These are phyloP conservation scores for Wakefieldia striispora DNA, from an alignment of 768 basidiomycete species.

Conservation along the genomic window DNA sequence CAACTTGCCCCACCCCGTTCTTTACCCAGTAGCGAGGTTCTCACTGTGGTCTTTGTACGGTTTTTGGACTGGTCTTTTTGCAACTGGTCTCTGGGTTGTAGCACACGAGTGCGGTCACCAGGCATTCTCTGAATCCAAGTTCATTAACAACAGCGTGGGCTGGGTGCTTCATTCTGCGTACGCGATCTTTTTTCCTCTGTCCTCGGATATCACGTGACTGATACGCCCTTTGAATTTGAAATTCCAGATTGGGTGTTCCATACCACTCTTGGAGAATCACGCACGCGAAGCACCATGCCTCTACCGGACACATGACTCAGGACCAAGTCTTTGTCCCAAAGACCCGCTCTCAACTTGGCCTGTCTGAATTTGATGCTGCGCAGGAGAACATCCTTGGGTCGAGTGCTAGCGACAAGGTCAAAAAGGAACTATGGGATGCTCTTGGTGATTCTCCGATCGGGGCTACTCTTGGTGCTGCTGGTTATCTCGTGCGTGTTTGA, in stretches of 20 bases:
- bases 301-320: slow-evolving; percentile 88
- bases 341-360: slow-evolving; percentile 71
- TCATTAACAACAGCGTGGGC: slow-evolving; percentile 88
- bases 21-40: slow-evolving; percentile 61
- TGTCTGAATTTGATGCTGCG: slow-evolving; percentile 66
- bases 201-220: slow-evolving; percentile 21
- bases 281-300: slow-evolving; percentile 94
- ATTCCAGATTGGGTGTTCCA: slow-evolving; percentile 80
- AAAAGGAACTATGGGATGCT: slow-evolving; percentile 77
- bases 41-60: slow-evolving; percentile 79
- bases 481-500: slow-evolving; percentile 54
- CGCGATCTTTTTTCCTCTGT: slow-evolving; percentile 26
- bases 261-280: slow-evolving; percentile 97
- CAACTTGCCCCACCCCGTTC: slow-evolving; percentile 54
- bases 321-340: slow-evolving; percentile 95
- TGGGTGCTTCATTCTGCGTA: slow-evolving; percentile 91
- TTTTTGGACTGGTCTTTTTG: slow-evolving; percentile 81
- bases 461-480: slow-evolving; percentile 48
- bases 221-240: slow-evolving; percentile 10
- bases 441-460: slow-evolving; percentile 88
- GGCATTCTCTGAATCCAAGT: slow-evolving; percentile 90
- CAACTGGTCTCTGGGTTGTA: slow-evolving; percentile 91
- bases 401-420: slow-evolving; percentile 62
- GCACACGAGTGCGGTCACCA: slow-evolving; percentile 97
- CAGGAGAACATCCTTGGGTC: slow-evolving; percentile 64